These are phyloP conservation scores for Wickerhamomyces pijperi DNA, from an alignment of 805 yeast species.

Conservation along the genomic window DNA sequence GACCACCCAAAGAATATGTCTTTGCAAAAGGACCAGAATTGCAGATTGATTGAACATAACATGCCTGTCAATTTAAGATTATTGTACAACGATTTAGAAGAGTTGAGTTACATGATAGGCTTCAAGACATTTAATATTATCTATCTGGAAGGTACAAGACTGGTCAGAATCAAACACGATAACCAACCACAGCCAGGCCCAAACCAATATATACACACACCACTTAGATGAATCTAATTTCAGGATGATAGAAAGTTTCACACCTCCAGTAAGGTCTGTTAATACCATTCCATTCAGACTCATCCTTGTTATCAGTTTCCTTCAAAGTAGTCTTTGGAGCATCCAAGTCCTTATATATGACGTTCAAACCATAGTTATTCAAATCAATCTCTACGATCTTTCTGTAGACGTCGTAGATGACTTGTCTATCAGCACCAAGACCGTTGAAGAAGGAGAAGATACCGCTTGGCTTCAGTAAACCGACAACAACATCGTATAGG, in stretches of 20 bases:
- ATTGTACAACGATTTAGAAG: background rate
- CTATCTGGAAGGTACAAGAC: background rate
- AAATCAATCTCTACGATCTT: slow-evolving; percentile 73
- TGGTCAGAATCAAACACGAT: background rate
- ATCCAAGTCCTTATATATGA: slow-evolving; percentile 38
- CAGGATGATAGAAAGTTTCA: slow-evolving; percentile 59
- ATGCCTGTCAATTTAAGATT: background rate
- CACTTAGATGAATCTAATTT: slow-evolving; percentile 30
- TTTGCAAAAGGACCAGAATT: no score
- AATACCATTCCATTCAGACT: slow-evolving; percentile 50
- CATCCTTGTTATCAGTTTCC: slow-evolving; percentile 22
- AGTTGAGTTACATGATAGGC: background rate
- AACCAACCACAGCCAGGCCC: no score
- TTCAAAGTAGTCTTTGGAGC: slow-evolving; percentile 33
- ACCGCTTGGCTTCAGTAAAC: slow-evolving; percentile 72
- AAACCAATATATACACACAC: no score
- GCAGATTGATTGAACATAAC: background rate
- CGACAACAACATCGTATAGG: slow-evolving; percentile 71
- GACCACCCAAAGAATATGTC: background rate
- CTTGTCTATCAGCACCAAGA: slow-evolving; percentile 66
- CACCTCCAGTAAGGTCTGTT: slow-evolving; percentile 60
- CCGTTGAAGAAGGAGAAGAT: slow-evolving; percentile 90
- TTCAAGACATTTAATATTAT: no score
- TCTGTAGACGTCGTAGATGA: slow-evolving; percentile 76
- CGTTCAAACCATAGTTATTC: slow-evolving; percentile 62